Evolutionary conservation across 148 eudicot species (phyloP), one percentile per base, ranked within the genome.

Genomic region (Bassia scoparia): DNA sequence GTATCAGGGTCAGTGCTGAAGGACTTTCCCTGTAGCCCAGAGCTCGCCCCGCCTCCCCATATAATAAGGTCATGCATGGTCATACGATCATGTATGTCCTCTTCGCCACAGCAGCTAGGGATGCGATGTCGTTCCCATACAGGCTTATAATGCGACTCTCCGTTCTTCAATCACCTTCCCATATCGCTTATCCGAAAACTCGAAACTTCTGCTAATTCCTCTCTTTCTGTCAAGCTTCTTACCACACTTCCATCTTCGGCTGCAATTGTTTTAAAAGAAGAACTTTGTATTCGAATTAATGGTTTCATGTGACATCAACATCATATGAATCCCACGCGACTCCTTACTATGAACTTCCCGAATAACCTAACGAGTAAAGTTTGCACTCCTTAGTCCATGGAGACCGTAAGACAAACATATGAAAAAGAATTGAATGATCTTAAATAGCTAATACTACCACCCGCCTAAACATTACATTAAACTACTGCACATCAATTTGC

Each of bases 171-270:
- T 78, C 68, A 67, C 77, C 68, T 86, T 81, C 67, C 54, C 74
- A 43, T 63, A 62, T 64, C 82, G 63, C 56, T 78, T 77, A 3
- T 49, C 72, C 61, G 80, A 74, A 50, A 56, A 71, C 49, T 71
- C 20, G 80, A 72, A 26, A 89, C 78, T 59, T 80, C 81, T 27
- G 83, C 86, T 68, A 87, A 21, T 78, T 86, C 91, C 74, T 83
- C 82, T 34, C 93, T 0, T 89, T 84, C 27, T 73, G 59, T 87
- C 89, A 0, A 90, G 85, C 37, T 86, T 78, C 26, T 80, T 18
- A 85, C 85, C 33, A 87, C 85, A 63, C 81, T 49, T 85, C 89
- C 85, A 89, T 84, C 81, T 86, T 85, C 84, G 86, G 72, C 96
- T 88, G 87, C 77, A 76, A 69, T 20, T 44, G 20, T 7, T n/a